Conservation (phyloP, 2,329 filamentous ascomycete genomes). For the Talaromyces sp. region DNA sequence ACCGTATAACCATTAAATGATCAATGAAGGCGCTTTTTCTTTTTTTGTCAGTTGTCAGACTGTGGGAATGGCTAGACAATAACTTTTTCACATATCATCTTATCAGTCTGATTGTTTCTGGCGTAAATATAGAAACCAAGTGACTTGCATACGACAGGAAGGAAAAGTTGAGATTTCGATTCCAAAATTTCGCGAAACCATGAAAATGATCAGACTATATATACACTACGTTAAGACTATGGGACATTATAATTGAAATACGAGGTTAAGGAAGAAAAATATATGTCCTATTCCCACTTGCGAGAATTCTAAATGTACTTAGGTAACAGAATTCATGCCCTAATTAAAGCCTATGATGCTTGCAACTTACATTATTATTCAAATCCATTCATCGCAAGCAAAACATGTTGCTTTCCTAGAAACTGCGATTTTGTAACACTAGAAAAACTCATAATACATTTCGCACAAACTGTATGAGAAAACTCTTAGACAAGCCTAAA, state of each 20-base stretch:
- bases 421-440: background rate
- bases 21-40: background rate
- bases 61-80: background rate
- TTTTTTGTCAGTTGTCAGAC: background rate
- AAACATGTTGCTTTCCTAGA: background rate
- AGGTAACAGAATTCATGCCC: background rate
- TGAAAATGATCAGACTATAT: too few species aligned
- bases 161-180: too few species aligned
- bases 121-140: too few species aligned
- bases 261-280: too few species aligned
- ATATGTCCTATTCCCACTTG: background rate
- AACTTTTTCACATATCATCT: background rate
- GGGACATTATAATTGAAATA: background rate
- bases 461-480: background rate
- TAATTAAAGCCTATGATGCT: background rate
- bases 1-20: slow-evolving; percentile 34
- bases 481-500: background rate
- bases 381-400: background rate
- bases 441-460: background rate
- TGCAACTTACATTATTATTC: background rate
- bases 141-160: too few species aligned
- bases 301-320: background rate
- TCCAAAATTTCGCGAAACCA: too few species aligned
- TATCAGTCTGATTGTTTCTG: background rate
- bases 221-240: too few species aligned